phyloP scores from a whole-genome alignment of 2,329 filamentous ascomycete genomes.

The Neofusicoccum kwambonambiense region DNA sequence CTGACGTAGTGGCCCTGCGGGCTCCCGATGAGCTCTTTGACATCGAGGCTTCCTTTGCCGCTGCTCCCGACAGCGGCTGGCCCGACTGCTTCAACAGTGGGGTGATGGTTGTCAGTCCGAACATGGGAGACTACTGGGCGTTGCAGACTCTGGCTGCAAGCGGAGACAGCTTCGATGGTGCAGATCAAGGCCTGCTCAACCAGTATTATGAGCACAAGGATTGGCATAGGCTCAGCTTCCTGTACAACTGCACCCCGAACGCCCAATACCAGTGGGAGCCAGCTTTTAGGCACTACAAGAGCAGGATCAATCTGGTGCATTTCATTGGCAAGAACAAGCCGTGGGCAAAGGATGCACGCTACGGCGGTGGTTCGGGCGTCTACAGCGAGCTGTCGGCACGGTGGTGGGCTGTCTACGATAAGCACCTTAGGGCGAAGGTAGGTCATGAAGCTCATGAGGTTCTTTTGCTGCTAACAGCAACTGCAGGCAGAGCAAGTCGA shows the following conservation, averaged over 20 bases:
- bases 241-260: slow-evolving; percentile 95
- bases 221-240: slow-evolving; percentile 87
- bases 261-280: slow-evolving; percentile 97
- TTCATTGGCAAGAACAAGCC: slow-evolving; percentile 93
- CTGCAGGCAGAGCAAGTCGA: slow-evolving; percentile 6
- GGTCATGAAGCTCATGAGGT: background rate
- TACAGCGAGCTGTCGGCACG: slow-evolving; percentile 81
- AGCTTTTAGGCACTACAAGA: slow-evolving; percentile 89
- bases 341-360: slow-evolving; percentile 56
- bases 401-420: slow-evolving; percentile 95
- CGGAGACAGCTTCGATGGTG: slow-evolving; percentile 93
- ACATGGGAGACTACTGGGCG: slow-evolving; percentile 83
- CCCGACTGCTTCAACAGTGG: slow-evolving; percentile 98
- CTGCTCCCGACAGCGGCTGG: slow-evolving; percentile 95
- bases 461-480: background rate
- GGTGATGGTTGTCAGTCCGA: slow-evolving; percentile 85
- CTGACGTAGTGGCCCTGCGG: slow-evolving; percentile 85
- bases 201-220: slow-evolving; percentile 78
- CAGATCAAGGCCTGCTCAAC: slow-evolving; percentile 92
- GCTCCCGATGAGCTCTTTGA: slow-evolving; percentile 92
- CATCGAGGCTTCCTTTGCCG: slow-evolving; percentile 59
- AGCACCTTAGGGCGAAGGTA: slow-evolving; percentile 62
- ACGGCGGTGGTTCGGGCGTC: slow-evolving; percentile 56
- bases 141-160: slow-evolving; percentile 78
- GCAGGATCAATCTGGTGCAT: slow-evolving; percentile 84